A percentile compares a stretch with the other conserved stretches of the same genome.
phyloP scores from a whole-genome alignment of 768 basidiomycete species.

The Leucosporidium yakuticum region DNA sequence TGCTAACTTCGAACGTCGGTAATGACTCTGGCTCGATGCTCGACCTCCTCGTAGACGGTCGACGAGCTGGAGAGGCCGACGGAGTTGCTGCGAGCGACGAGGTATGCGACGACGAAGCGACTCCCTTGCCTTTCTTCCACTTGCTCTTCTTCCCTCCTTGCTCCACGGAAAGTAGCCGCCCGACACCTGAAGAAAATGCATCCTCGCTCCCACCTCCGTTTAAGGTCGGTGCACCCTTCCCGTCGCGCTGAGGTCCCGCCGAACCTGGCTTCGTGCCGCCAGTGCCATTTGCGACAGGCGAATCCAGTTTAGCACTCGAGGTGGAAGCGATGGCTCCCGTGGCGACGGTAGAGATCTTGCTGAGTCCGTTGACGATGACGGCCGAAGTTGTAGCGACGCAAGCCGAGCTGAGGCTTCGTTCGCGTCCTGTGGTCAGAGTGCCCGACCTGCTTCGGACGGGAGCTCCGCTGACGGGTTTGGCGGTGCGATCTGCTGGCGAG shows the following conservation, averaged over 20 bases:
- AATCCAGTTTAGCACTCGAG: too few species aligned
- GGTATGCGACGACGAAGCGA: neutral
- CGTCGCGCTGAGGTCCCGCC: too few species aligned
- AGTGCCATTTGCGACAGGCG: too few species aligned
- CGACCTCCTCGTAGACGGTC: neutral
- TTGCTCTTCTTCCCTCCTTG: neutral
- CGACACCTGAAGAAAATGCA: too few species aligned
- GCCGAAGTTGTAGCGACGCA: constrained; percentile 1
- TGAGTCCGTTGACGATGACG: neutral
- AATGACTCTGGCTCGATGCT: too few species aligned
- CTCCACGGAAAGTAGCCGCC: neutral
- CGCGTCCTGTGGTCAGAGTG: too few species aligned
- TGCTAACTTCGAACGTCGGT: neutral
- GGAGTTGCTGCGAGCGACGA: neutral
- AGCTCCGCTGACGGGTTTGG: too few species aligned
- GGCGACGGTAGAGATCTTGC: neutral
- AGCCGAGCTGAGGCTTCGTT: neutral
- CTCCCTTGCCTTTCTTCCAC: constrained; percentile 3
- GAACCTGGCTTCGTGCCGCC: too few species aligned
- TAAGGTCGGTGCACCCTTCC: too few species aligned
- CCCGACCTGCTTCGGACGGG: too few species aligned
- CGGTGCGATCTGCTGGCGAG: neutral
- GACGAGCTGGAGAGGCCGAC: neutral
- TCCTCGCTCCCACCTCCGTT: too few species aligned
- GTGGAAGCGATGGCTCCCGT: too few species aligned